A percentile compares a stretch with the other conserved stretches of the same genome.
These are phyloP conservation scores for Daldinia concentrica DNA, from an alignment of 495 filamentous ascomycete genomes.

Conservation along the genomic window DNA sequence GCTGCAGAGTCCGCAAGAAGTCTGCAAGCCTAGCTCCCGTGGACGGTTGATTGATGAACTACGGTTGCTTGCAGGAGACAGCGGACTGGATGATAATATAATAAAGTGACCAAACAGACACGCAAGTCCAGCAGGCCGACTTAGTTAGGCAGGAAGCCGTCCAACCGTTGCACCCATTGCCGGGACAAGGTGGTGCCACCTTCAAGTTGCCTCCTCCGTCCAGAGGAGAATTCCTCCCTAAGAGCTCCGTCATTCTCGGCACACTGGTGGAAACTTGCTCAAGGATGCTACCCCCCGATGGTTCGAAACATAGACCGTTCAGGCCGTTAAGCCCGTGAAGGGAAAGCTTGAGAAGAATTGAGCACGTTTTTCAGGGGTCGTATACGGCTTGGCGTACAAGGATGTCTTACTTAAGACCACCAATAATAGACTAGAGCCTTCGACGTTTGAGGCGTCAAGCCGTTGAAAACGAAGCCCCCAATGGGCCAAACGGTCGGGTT, in stretches of 20 bases:
- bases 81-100: conserved; percentile 24
- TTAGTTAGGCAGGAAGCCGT: conserved; percentile 1
- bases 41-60: conserved; percentile 22
- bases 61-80: conserved; percentile 10
- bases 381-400: conserved; percentile 31
- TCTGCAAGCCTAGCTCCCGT: conserved; percentile 25
- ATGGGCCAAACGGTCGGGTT: conserved; percentile 20
- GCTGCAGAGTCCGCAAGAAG: conserved; percentile 18
- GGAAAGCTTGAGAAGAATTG: conserved; percentile 46
- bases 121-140: neutral
- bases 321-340: conserved; percentile 26
- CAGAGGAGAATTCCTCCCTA: neutral
- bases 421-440: conserved; percentile 20
- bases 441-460: conserved; percentile 28
- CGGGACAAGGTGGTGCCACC: conserved; percentile 20
- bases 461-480: conserved; percentile 27
- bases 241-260: conserved; percentile 16
- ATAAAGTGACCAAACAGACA: conserved; percentile 15
- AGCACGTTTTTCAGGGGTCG: conserved; percentile 44
- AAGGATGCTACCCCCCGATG: conserved; percentile 32
- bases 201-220: neutral
- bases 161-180: conserved; percentile 26
- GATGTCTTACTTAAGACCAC: conserved; percentile 10
- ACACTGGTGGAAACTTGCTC: conserved; percentile 35
- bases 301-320: conserved; percentile 27